phyloP scores from a whole-genome alignment of 169 alveolate genomes.

The Babesia bovis region DNA sequence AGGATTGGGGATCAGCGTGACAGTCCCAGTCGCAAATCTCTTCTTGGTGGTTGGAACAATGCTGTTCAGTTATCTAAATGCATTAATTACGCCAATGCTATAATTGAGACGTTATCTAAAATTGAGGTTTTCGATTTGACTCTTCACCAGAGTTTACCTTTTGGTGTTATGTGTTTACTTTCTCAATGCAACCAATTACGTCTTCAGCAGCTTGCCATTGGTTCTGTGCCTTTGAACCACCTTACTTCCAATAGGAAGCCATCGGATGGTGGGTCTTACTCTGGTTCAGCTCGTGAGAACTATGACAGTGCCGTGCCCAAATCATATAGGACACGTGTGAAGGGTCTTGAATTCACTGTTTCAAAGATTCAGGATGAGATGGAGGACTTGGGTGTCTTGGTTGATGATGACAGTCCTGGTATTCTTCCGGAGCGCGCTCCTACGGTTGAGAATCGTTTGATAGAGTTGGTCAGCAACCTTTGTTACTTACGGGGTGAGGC shows the following conservation, averaged over 20 bases:
- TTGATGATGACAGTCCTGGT: background rate
- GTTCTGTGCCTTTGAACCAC: slow-evolving; percentile 8
- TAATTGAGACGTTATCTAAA: slow-evolving; percentile 45
- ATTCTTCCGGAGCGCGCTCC: background rate
- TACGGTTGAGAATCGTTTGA: background rate
- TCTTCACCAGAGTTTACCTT: slow-evolving; percentile 16
- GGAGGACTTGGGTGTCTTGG: slow-evolving; percentile 17
- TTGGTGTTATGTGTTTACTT: slow-evolving; percentile 31
- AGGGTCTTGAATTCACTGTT: slow-evolving; percentile 19
- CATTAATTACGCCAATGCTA: slow-evolving; percentile 26
- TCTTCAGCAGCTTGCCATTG: slow-evolving; percentile 16
- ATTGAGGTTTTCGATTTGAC: slow-evolving; percentile 18
- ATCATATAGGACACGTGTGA: slow-evolving; percentile 3
- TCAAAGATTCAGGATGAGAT: slow-evolving; percentile 39
- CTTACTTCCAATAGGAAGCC: background rate
- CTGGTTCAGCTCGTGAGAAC: background rate
- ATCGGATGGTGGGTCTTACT: background rate
- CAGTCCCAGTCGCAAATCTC: background rate
- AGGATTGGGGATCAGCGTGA: slow-evolving; percentile 1
- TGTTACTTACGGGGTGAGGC: slow-evolving; percentile 6
- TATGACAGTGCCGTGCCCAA: background rate
- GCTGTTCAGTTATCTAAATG: slow-evolving; percentile 2
- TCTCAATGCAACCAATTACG: slow-evolving; percentile 23
- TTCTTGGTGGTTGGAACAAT: slow-evolving; percentile 6
- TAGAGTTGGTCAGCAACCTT: slow-evolving; percentile 15